These are phyloP conservation scores for Podaxis sp. DNA, from an alignment of 768 basidiomycete genomes.

Conservation along the genomic window DNA sequence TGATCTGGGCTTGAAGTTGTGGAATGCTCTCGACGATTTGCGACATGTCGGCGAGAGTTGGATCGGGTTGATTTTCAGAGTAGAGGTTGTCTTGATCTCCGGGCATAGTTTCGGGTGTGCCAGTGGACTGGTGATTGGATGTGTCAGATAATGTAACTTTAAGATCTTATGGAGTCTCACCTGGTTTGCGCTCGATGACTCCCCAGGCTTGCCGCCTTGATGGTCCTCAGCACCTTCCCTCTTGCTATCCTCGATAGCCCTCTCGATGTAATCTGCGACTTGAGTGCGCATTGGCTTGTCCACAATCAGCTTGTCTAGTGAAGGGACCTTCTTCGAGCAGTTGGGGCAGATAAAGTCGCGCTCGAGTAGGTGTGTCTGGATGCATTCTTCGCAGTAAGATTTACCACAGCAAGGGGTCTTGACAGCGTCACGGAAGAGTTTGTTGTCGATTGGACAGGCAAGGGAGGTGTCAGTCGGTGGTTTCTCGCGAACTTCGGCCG, in stretches of 20 bases:
- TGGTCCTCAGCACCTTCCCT: slow-evolving; percentile 55
- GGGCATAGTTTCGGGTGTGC: slow-evolving; percentile 10
- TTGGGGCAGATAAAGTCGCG: slow-evolving; percentile 93
- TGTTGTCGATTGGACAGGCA: slow-evolving; percentile 88
- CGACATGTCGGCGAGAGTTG: slow-evolving; percentile 58
- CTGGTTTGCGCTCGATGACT: slow-evolving; percentile 26
- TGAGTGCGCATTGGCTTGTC: slow-evolving; percentile 80
- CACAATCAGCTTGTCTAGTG: slow-evolving; percentile 79
- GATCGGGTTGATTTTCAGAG: slow-evolving; percentile 66
- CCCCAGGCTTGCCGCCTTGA: slow-evolving; percentile 19
- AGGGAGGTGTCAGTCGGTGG: slow-evolving; percentile 76
- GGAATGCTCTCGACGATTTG: slow-evolving; percentile 75
- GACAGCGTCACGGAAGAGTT: slow-evolving; percentile 91
- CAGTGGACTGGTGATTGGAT: slow-evolving; percentile 13
- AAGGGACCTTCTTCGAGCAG: slow-evolving; percentile 84
- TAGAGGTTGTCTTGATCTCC: slow-evolving; percentile 61
- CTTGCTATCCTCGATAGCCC: slow-evolving; percentile 73
- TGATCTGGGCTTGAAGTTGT: slow-evolving; percentile 81
- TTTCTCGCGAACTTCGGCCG: slow-evolving; percentile 86
- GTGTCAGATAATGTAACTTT: not conserved
- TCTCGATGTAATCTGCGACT: slow-evolving; percentile 82
- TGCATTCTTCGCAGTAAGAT: slow-evolving; percentile 94
- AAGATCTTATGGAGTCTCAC: slow-evolving; percentile 25
- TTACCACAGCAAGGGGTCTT: slow-evolving; percentile 94
- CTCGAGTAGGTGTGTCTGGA: slow-evolving; percentile 91